phyloP scores from a whole-genome alignment of 768 basidiomycete species.

The Gloeopeniophorella convolvens region DNA sequence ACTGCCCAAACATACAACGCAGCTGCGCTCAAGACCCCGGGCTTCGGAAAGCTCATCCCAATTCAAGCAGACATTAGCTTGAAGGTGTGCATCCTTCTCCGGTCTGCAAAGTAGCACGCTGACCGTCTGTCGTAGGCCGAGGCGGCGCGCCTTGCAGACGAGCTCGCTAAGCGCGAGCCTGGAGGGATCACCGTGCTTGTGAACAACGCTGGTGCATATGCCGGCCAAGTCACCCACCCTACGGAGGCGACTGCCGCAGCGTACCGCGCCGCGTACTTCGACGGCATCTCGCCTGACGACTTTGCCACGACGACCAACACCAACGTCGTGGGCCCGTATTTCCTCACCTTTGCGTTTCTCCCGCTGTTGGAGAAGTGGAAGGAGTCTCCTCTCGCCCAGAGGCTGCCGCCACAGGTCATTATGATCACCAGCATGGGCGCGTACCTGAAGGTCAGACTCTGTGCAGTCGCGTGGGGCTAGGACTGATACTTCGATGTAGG shows the following conservation, averaged over 20 bases:
- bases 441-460: not conserved
- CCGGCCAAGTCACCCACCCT: constrained; percentile 28
- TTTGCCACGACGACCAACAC: constrained; percentile 34
- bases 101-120: not conserved
- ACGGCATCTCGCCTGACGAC: constrained; percentile 31
- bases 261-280: constrained; percentile 36
- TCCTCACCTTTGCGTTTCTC: constrained; percentile 51
- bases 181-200: constrained; percentile 37
- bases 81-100: no score
- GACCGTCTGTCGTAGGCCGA: constrained; percentile 31
- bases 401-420: constrained; percentile 40
- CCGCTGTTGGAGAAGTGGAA: constrained; percentile 46
- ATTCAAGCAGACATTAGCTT: constrained; percentile 36
- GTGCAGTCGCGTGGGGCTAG: no score
- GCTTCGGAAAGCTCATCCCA: constrained; percentile 34
- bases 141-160: constrained; percentile 37
- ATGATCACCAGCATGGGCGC: constrained; percentile 29
- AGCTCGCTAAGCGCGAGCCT: constrained; percentile 32
- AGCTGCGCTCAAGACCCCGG: constrained; percentile 26
- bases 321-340: constrained; percentile 43
- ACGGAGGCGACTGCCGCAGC: constrained; percentile 29
- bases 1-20: constrained; percentile 34
- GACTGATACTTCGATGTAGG: no score
- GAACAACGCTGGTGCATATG: constrained; percentile 40
- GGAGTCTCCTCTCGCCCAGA: constrained; percentile 26